Conservation (phyloP, 148 eudicot species). For the Vaccinium vitisidaea region DNA sequence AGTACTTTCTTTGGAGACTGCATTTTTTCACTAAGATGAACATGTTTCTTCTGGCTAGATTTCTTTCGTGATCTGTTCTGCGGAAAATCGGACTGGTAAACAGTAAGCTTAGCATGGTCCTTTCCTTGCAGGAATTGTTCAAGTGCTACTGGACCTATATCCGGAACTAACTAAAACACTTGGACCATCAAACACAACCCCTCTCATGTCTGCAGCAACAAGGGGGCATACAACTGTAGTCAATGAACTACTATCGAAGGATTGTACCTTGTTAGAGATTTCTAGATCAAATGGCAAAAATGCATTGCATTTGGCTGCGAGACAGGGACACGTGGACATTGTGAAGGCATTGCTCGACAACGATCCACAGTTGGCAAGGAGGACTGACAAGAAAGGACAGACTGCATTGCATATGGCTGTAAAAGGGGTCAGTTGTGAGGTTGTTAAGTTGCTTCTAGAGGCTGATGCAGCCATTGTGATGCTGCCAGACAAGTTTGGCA, state of each 20-base stretch:
- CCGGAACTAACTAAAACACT: conserved; percentile 58
- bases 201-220: conserved; percentile 75
- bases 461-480: conserved; percentile 79
- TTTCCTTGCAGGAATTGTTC: conserved; percentile 61
- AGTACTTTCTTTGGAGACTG: background rate
- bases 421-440: conserved; percentile 75
- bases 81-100: background rate
- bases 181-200: conserved; percentile 70
- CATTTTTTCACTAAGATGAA: background rate
- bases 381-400: conserved; percentile 82
- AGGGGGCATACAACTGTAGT: conserved; percentile 75
- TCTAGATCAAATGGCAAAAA: conserved; percentile 81
- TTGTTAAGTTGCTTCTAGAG: conserved; percentile 72
- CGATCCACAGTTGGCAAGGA: conserved; percentile 70
- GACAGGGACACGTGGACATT: conserved; percentile 76
- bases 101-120: background rate
- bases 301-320: conserved; percentile 79
- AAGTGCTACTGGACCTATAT: conserved; percentile 69
- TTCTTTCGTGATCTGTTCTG: background rate
- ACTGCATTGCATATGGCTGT: conserved; percentile 93
- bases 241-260: conserved; percentile 66
- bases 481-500: conserved; percentile 83
- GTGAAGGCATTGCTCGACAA: conserved; percentile 68
- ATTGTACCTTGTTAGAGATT: conserved; percentile 58
- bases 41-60: background rate